These are phyloP conservation scores for Pseudocercospora pini-densiflorae DNA, from an alignment of 2,329 filamentous ascomycete species.

Conservation along the genomic window DNA sequence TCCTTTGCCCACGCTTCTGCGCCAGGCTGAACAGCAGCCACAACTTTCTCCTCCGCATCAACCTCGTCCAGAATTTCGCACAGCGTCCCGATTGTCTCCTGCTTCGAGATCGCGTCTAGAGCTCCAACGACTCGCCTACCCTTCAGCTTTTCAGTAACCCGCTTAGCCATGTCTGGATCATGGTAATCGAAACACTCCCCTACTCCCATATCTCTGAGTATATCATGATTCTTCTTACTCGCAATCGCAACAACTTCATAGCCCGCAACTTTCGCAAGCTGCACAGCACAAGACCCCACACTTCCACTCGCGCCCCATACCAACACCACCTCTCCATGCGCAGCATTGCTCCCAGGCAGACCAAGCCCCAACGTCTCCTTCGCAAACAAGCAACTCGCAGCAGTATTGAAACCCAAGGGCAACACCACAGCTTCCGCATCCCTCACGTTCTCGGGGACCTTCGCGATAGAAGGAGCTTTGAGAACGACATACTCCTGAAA, in stretches of 20 bases:
- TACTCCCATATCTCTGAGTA: conserved; percentile 38
- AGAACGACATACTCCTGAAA: not conserved
- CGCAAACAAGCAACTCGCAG: conserved; percentile 28
- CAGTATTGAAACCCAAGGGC: conserved; percentile 29
- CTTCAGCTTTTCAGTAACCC: conserved; percentile 36
- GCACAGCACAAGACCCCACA: conserved; percentile 54
- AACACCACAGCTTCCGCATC: conserved; percentile 28
- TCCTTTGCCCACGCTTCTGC: conserved; percentile 28
- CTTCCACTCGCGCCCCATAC: conserved; percentile 59
- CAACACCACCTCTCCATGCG: conserved; percentile 43
- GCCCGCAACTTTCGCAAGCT: conserved; percentile 50
- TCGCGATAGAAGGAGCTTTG: not conserved
- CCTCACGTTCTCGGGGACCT: conserved; percentile 26
- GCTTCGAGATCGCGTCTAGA: conserved; percentile 25
- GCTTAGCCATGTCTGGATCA: conserved; percentile 40
- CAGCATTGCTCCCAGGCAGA: conserved; percentile 10
- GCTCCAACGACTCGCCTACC: conserved; percentile 40
- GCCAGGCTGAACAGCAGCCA: conserved; percentile 9
- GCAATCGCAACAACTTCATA: conserved; percentile 53
- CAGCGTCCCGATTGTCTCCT: conserved; percentile 8
- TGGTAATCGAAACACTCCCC: conserved; percentile 53
- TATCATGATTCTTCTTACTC: conserved; percentile 50
- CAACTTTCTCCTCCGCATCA: conserved; percentile 2
- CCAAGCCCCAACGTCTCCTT: conserved; percentile 18
- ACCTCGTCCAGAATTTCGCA: conserved; percentile 9